Conservation (phyloP, 1,284 basidiomycete genomes). For the Malassezia obtusa region DNA sequence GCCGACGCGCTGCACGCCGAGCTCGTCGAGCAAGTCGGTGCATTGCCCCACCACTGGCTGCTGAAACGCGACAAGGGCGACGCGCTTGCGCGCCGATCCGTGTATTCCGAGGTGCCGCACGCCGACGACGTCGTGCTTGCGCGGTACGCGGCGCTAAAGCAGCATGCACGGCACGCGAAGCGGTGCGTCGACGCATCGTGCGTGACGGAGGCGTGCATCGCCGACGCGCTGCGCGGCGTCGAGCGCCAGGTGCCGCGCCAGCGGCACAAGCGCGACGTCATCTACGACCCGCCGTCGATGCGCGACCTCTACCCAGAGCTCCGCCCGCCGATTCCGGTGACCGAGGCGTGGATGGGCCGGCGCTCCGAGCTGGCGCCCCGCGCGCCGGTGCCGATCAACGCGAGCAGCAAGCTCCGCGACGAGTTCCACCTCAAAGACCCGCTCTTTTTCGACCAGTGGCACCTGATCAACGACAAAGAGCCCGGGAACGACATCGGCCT, state of each 20-base stretch:
- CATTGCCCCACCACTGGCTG: conserved; percentile 73
- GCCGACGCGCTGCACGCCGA: conserved; percentile 64
- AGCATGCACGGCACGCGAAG: conserved; percentile 13
- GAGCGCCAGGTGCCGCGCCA: conserved; percentile 38
- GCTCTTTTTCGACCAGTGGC: conserved; percentile 81
- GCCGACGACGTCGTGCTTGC: conserved; percentile 51
- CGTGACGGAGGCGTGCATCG: conserved; percentile 11
- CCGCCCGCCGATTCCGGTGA: conserved; percentile 25
- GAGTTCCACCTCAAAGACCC: conserved; percentile 71
- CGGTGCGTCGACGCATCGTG: conserved; percentile 12
- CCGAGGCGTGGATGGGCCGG: neutral
- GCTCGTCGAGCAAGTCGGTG: conserved; percentile 76
- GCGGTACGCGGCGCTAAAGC: conserved; percentile 49
- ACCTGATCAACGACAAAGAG: conserved; percentile 51
- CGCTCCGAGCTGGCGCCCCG: neutral
- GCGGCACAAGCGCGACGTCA: conserved; percentile 43
- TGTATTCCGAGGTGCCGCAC: conserved; percentile 18
- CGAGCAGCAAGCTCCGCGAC: conserved; percentile 24
- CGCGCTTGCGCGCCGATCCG: conserved; percentile 7
- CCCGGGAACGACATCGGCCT: conserved; percentile 68
- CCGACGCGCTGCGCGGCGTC: conserved; percentile 31
- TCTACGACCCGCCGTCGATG: conserved; percentile 39
- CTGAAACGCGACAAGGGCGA: conserved; percentile 55
- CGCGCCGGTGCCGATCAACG: conserved; percentile 24
- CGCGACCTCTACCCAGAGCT: conserved; percentile 34